Evolutionary conservation across 257 asterid species (phyloP).

Genomic region (Ocimum tenuiflorum): DNA sequence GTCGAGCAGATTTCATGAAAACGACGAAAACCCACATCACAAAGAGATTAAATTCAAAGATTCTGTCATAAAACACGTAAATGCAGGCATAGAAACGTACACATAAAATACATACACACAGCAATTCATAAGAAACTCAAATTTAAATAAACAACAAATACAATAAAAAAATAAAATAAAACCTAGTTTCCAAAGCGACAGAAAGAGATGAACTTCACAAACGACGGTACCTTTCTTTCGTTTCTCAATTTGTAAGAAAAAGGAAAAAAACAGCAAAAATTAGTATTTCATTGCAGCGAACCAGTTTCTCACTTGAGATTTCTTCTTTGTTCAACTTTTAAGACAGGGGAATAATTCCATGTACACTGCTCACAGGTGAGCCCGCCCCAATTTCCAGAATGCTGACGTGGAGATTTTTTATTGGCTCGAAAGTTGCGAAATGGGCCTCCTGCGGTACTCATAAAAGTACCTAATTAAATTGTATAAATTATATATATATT

Average conservation of each 20-base stretch:
- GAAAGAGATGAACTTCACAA: neutral
- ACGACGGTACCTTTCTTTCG: constrained; percentile 21
- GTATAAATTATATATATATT: neutral
- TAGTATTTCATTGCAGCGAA: constrained; percentile 23
- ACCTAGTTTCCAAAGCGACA: neutral
- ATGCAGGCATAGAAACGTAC: neutral
- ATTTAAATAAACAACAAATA: neutral
- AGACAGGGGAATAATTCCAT: constrained; percentile 25
- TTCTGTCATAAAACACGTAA: constrained; percentile 11
- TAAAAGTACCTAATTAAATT: constrained; percentile 9
- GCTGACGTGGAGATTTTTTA: constrained; percentile 4
- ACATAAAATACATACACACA: neutral
- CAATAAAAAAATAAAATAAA: neutral
- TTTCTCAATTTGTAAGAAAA: constrained; percentile 18
- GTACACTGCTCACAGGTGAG: constrained; percentile 16
- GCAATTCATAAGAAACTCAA: neutral
- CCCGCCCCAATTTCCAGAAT: constrained; percentile 16
- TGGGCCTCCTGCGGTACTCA: constrained; percentile 13
- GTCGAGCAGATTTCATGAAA: constrained; percentile 20
- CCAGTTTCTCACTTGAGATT: constrained; percentile 31
- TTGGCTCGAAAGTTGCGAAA: constrained; percentile 13
- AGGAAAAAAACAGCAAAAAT: constrained; percentile 17
- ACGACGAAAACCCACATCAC: constrained; percentile 26
- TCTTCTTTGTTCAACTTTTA: constrained; percentile 29
- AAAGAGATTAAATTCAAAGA: constrained; percentile 22